Percentiles rank a stretch among this genome's conserved stretches.
Conservation (phyloP, 108 stramenopile genomes). For the Aurantiochytrium sp. region DNA sequence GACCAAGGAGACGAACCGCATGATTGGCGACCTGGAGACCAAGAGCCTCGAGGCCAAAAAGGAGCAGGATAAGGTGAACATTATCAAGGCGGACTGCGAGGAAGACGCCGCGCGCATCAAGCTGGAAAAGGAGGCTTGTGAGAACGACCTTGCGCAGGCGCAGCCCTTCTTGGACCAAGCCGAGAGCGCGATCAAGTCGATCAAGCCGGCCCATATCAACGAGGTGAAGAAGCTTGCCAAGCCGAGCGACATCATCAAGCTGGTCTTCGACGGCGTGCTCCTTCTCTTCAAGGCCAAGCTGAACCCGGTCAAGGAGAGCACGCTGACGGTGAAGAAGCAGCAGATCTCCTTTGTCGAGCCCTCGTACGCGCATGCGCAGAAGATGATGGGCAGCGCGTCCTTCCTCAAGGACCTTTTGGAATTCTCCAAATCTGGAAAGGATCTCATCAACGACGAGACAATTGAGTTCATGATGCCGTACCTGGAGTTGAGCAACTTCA, state of each 20-base stretch:
- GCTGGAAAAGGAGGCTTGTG: conserved; percentile 69
- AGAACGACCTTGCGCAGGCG: conserved; percentile 74
- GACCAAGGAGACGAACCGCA: conserved; percentile 73
- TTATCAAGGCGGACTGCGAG: conserved; percentile 74
- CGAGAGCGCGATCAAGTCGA: conserved; percentile 74
- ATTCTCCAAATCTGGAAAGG: conserved; percentile 73
- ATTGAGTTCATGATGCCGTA: conserved; percentile 79
- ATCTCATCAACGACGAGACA: conserved; percentile 82
- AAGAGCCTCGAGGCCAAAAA: conserved; percentile 73
- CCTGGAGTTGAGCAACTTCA: conserved; percentile 69
- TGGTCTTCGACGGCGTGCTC: conserved; percentile 81
- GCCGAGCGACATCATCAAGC: conserved; percentile 78
- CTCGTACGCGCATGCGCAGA: conserved; percentile 70
- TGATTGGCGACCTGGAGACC: conserved; percentile 73
- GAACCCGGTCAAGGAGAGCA: conserved; percentile 56
- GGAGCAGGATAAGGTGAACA: conserved; percentile 71
- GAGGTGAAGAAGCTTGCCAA: conserved; percentile 80
- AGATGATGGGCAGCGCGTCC: conserved; percentile 69
- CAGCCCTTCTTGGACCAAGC: conserved; percentile 83
- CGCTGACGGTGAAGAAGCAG: conserved; percentile 67
- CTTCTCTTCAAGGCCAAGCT: conserved; percentile 70
- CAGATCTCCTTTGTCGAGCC: conserved; percentile 76
- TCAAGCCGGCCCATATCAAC: conserved; percentile 76
- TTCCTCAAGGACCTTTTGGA: conserved; percentile 71
- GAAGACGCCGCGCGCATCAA: conserved; percentile 72